These are phyloP conservation scores for Orbilia oligospora DNA, from an alignment of 2,329 filamentous ascomycete species.

Conservation along the genomic window DNA sequence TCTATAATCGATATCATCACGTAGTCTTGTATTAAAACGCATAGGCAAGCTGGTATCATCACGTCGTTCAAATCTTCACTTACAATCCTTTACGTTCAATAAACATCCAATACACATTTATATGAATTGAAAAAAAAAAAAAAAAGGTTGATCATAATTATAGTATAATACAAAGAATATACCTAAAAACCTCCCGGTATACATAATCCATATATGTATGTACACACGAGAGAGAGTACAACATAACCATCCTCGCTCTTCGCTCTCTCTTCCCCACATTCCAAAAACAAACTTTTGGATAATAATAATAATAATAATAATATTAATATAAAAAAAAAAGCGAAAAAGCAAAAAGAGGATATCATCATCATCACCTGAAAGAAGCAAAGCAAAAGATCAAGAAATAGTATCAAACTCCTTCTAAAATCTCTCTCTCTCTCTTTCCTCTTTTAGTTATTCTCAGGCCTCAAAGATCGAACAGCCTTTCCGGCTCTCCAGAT, in stretches of 20 bases:
- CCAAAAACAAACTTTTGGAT: conserved; percentile 18
- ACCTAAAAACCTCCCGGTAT: neutral
- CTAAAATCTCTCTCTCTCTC: too few species aligned
- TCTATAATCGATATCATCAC: too few species aligned
- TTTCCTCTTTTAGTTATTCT: conserved; percentile 79
- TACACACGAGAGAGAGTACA: neutral
- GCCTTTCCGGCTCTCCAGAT: conserved; percentile 99
- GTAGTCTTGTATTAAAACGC: too few species aligned
- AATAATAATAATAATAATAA: too few species aligned
- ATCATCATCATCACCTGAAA: conserved; percentile 11
- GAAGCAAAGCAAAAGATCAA: conserved; percentile 6
- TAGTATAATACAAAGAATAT: conserved; percentile 64
- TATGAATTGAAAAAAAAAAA: too few species aligned
- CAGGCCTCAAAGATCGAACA: conserved; percentile 88
- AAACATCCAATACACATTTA: too few species aligned
- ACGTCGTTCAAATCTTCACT: too few species aligned
- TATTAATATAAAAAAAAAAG: conserved; percentile 63
- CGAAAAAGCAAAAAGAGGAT: conserved; percentile 59
- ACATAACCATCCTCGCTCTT: neutral
- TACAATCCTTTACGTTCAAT: too few species aligned
- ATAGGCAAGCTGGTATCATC: too few species aligned
- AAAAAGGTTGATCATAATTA: conserved; percentile 65
- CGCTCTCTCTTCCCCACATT: neutral
- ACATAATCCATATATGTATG: too few species aligned
- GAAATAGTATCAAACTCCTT: conserved; percentile 28